phyloP scores from a whole-genome alignment of 495 filamentous ascomycete genomes.

The Penicillium subrubescens region DNA sequence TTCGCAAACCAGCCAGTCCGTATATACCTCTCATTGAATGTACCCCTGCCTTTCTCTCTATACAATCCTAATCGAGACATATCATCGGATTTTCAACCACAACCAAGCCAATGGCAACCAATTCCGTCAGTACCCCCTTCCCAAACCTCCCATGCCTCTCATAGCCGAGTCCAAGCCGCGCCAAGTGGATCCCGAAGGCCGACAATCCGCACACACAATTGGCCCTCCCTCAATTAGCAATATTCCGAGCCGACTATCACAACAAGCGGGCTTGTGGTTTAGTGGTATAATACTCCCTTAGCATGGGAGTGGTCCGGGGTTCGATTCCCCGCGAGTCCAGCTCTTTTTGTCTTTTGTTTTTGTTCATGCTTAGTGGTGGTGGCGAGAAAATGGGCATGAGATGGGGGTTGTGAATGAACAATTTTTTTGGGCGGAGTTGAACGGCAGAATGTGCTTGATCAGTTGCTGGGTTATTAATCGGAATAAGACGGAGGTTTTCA shows the following conservation, averaged over 20 bases:
- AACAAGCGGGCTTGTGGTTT: conserved; percentile 46
- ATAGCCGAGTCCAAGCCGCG: not conserved
- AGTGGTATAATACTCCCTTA: conserved; percentile 51
- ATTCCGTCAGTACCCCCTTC: conserved; percentile 17
- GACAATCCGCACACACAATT: not conserved
- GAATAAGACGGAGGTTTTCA: not conserved
- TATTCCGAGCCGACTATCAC: not conserved
- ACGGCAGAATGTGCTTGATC: not conserved
- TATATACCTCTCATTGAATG: not conserved
- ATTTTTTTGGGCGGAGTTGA: not conserved
- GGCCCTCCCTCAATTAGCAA: not conserved
- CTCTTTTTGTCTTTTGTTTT: conserved; percentile 14
- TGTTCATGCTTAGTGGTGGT: not conserved
- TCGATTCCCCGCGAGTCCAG: conserved; percentile 58
- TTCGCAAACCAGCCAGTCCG: no score
- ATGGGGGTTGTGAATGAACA: no score
- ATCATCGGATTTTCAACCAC: not conserved
- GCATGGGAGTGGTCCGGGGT: conserved; percentile 59
- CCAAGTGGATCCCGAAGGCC: conserved; percentile 3
- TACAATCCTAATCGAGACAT: not conserved
- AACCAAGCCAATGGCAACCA: conserved; percentile 2
- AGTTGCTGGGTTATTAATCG: not conserved
- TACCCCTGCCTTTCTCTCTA: not conserved
- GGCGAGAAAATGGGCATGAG: not conserved
- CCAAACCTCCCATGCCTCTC: not conserved